A percentile compares a stretch with the other conserved stretches of the same genome.
phyloP scores from a whole-genome alignment of 2,329 filamentous ascomycete genomes.

The Aspergillus ochraceus region DNA sequence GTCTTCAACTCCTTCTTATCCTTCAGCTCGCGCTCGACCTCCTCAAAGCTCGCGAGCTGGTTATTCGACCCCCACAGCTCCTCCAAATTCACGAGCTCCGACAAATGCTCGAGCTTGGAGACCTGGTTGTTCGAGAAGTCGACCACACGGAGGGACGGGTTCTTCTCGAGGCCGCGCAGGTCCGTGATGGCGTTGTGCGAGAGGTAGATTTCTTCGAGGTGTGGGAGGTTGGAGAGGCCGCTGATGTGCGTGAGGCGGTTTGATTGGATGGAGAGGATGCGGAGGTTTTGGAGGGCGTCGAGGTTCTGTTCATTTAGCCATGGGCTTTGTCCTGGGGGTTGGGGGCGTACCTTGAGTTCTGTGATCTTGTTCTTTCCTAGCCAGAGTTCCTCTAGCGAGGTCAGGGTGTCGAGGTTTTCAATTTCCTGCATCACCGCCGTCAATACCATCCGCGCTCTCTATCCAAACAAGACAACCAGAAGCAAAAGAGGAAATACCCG shows the following conservation, averaged over 20 bases:
- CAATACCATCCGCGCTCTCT: background rate
- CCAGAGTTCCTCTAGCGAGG: constrained; percentile 85
- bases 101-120: constrained; percentile 69
- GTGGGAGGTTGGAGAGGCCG: constrained; percentile 70
- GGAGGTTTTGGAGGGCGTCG: constrained; percentile 71
- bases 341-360: constrained; percentile 61
- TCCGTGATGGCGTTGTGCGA: constrained; percentile 88
- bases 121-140: constrained; percentile 91
- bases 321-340: background rate
- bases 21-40: constrained; percentile 72
- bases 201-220: constrained; percentile 90
- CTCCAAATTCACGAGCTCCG: constrained; percentile 69
- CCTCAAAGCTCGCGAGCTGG: constrained; percentile 72
- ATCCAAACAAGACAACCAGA: background rate
- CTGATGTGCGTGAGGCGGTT: constrained; percentile 82
- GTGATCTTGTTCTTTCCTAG: constrained; percentile 96
- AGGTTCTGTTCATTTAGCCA: constrained; percentile 54
- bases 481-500: constrained; percentile 46
- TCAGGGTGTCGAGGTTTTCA: constrained; percentile 75
- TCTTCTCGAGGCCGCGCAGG: constrained; percentile 70
- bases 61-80: constrained; percentile 97
- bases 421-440: constrained; percentile 58
- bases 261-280: constrained; percentile 89
- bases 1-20: constrained; percentile 81
- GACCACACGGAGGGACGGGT: constrained; percentile 69